These are phyloP conservation scores for Lotus japonicus DNA, from an alignment of 306 rosid species.

Conservation along the genomic window DNA sequence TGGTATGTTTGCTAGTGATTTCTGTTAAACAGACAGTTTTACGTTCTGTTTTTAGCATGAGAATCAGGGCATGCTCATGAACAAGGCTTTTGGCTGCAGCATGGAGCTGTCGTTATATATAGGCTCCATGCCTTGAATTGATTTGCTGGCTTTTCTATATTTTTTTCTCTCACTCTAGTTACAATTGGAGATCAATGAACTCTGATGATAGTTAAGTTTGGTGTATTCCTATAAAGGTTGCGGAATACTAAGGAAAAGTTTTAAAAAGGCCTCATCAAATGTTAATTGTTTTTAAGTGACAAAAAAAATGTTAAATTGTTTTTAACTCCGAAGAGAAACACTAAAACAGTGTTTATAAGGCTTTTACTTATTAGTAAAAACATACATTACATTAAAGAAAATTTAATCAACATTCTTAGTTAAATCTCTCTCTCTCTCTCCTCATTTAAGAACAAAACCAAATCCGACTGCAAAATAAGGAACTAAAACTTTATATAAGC, in stretches of 20 bases:
- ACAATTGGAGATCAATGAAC: background rate
- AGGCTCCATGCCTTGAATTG: constrained; percentile 15
- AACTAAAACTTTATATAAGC: no score
- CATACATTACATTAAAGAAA: no score
- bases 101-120: constrained; percentile 5
- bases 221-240: background rate
- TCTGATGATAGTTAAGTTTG: background rate
- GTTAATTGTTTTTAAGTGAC: no score
- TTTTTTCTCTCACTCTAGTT: background rate
- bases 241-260: background rate
- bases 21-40: background rate
- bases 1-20: constrained; percentile 19
- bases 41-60: constrained; percentile 1
- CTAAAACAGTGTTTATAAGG: no score
- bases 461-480: no score
- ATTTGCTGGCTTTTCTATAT: constrained; percentile 1
- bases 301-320: no score
- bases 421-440: no score
- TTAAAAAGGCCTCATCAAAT: no score
- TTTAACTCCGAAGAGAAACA: no score
- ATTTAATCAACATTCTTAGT: no score
- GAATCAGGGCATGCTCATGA: constrained; percentile 22
- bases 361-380: no score
- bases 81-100: constrained; percentile 12
- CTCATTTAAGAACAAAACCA: no score